Conservation (phyloP, 345 rosid genomes). For the Schrenkiella parvula region DNA sequence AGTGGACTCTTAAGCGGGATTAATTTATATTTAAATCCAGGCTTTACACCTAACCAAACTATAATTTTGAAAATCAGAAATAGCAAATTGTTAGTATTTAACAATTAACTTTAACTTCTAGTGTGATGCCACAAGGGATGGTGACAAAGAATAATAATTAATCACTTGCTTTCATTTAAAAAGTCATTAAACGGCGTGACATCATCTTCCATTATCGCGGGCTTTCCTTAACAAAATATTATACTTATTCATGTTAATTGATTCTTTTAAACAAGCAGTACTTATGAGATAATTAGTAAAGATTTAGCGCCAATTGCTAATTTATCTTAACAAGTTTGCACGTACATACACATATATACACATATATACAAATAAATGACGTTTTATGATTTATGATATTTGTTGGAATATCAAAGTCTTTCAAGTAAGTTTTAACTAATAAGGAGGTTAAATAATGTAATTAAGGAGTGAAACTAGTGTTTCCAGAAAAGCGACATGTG, state of each 20-base stretch:
- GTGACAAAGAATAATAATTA: constrained; percentile 9
- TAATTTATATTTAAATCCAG: not conserved
- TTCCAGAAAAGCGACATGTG: constrained; percentile 34
- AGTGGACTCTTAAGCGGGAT: constrained; percentile 11
- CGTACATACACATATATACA: not conserved
- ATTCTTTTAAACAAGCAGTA: not conserved
- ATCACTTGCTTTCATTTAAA: constrained; percentile 17
- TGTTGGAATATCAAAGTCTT: constrained; percentile 5
- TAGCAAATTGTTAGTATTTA: constrained; percentile 3
- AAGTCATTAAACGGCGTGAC: constrained; percentile 25
- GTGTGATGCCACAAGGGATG: constrained; percentile 28
- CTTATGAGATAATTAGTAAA: not conserved
- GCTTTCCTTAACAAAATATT: constrained; percentile 16
- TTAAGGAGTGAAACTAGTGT: constrained; percentile 20
- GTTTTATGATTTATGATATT: constrained; percentile 1
- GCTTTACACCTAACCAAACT: constrained; percentile 30
- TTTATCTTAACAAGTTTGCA: not conserved
- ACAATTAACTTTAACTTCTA: constrained; percentile 18
- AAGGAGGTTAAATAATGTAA: constrained; percentile 4
- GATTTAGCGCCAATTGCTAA: not conserved
- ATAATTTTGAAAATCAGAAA: not conserved
- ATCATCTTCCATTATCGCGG: constrained; percentile 34
- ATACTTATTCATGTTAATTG: not conserved
- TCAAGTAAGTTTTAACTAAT: constrained; percentile 9
- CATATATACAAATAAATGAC: not conserved